These are phyloP conservation scores for Gypsophila paniculata DNA, from an alignment of 179 eudicot genomes.

Conservation along the genomic window DNA sequence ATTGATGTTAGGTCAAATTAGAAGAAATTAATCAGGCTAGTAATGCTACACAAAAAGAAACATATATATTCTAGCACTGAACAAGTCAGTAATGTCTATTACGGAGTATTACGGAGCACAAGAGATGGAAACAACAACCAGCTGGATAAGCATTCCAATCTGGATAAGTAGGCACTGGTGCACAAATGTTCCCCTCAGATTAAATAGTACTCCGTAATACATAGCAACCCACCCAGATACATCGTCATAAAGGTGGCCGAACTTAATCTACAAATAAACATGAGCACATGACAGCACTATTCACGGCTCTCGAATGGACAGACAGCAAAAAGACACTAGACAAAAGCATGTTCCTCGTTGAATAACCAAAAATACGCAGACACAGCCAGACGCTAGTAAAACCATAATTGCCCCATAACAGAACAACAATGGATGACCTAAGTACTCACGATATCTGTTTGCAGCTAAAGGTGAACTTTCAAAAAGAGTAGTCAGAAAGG, in stretches of 20 bases:
- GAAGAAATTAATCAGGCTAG: constrained; percentile 5
- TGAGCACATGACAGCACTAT: not conserved
- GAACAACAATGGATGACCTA: no score
- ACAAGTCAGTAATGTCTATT: not conserved
- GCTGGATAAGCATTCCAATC: constrained; percentile 1
- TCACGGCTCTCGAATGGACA: not conserved
- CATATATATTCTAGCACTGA: not conserved
- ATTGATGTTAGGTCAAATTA: constrained; percentile 14
- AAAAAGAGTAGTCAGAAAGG: not conserved
- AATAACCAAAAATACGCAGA: not conserved
- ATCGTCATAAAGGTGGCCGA: not conserved
- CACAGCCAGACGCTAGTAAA: not conserved
- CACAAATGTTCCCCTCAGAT: not conserved
- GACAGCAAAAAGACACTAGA: not conserved
- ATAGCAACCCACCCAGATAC: not conserved
- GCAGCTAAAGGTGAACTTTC: no score
- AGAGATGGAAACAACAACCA: not conserved
- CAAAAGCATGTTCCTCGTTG: not conserved
- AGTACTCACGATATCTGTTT: no score
- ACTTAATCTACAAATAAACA: not conserved
- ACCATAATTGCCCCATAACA: not conserved
- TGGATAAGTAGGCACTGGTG: not conserved
- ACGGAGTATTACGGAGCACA: no score
- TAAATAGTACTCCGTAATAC: not conserved
- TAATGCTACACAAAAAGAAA: not conserved